phyloP scores from a whole-genome alignment of 441 rosid genomes.

The Syzygium malaccense region DNA sequence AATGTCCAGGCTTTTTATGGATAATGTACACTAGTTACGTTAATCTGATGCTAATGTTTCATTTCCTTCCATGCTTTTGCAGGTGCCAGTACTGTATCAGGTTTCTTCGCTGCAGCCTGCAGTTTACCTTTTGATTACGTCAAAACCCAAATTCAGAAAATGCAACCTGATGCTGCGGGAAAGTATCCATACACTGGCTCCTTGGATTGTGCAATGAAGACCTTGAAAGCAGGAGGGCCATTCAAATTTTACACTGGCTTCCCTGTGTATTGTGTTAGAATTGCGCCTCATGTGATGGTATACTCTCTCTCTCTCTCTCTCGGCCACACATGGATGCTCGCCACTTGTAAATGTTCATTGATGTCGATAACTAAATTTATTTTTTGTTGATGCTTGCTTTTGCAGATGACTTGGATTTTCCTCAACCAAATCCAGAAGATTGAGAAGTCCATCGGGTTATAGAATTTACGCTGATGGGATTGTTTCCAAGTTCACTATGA shows the following conservation, averaged over 20 bases:
- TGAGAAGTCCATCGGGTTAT: conserved; percentile 52
- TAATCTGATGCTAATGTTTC: neutral
- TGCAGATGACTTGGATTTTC: conserved; percentile 99
- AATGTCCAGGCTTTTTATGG: neutral
- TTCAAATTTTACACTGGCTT: conserved; percentile 90
- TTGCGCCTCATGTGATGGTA: conserved; percentile 99
- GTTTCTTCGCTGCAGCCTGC: conserved; percentile 92
- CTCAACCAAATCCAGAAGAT: conserved; percentile 88
- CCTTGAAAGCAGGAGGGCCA: conserved; percentile 88
- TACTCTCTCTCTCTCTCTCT: neutral
- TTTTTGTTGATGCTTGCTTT: conserved; percentile 6
- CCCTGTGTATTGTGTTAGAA: conserved; percentile 91
- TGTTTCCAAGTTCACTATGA: neutral
- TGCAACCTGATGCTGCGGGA: conserved; percentile 96
- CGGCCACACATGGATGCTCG: neutral
- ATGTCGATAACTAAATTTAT: neutral
- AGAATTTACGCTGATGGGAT: conserved; percentile 2
- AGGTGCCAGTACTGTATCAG: conserved; percentile 91
- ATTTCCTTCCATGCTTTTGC: conserved; percentile 3
- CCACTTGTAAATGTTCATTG: neutral
- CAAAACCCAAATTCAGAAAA: conserved; percentile 99
- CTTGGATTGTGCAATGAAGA: conserved; percentile 68
- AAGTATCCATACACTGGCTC: conserved; percentile 93
- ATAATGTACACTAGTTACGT: neutral
- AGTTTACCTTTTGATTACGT: conserved; percentile 96